Percentiles rank a stretch among this genome's conserved stretches.
Evolutionary conservation across 768 basidiomycete genomes (phyloP).

Genomic region (Nevesoporus exiguus): DNA sequence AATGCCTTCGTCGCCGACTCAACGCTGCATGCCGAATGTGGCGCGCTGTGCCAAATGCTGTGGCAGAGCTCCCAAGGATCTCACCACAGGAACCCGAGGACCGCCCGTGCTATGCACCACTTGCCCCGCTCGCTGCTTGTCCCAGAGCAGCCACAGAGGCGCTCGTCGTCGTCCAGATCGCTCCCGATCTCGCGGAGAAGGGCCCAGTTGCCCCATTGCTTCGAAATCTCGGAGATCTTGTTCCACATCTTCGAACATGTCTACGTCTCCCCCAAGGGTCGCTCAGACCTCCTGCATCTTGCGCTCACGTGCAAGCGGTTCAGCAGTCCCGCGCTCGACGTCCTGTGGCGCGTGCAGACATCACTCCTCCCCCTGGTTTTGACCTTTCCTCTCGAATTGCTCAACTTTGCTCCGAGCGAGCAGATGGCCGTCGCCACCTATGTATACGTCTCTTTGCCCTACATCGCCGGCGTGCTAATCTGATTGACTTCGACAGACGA

Average conservation of each 20-base stretch:
- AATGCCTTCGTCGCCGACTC: not conserved
- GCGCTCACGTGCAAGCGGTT: slow-evolving; percentile 18
- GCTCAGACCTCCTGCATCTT: slow-evolving; percentile 12
- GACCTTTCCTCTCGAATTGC: slow-evolving; percentile 17
- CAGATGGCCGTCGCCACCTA: slow-evolving; percentile 16
- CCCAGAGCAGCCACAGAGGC: not conserved
- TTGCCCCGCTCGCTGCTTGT: not conserved
- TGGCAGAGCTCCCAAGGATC: slow-evolving; percentile 3
- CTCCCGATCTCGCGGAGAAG: not conserved
- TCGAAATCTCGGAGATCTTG: slow-evolving; percentile 20
- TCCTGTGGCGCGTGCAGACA: slow-evolving; percentile 21
- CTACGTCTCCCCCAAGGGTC: slow-evolving; percentile 4
- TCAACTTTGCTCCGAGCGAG: slow-evolving; percentile 14
- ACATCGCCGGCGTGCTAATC: not conserved
- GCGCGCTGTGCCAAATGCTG: not conserved
- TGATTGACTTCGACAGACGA: slow-evolving; percentile 3
- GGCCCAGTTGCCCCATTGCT: slow-evolving; percentile 4
- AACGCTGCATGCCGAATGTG: not conserved
- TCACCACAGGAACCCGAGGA: not conserved
- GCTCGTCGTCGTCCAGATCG: not conserved
- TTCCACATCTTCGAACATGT: slow-evolving; percentile 16
- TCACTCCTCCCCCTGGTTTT: slow-evolving; percentile 16
- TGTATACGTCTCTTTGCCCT: slow-evolving; percentile 3
- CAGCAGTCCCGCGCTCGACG: slow-evolving; percentile 18
- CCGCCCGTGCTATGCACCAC: not conserved